Evolutionary conservation across 2,329 filamentous ascomycete species (phyloP).

Genomic region (Didymellaceae sp.): DNA sequence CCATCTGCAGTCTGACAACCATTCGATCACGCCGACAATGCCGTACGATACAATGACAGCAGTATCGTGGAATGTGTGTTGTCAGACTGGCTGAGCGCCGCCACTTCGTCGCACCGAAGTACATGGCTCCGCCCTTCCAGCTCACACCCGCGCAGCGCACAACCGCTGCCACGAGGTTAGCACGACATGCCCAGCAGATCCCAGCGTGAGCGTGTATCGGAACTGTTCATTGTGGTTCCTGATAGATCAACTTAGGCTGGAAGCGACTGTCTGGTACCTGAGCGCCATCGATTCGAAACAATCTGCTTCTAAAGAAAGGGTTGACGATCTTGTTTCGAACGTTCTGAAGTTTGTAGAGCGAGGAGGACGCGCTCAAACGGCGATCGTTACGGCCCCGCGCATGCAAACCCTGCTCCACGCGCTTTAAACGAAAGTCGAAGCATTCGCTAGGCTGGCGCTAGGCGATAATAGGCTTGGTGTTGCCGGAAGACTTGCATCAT

Average conservation of each 20-base stretch:
- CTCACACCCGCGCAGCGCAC: background rate
- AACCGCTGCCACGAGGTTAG: background rate
- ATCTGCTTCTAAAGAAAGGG: conserved; percentile 28
- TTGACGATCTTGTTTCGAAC: conserved; percentile 25
- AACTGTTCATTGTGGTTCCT: background rate
- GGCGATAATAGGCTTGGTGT: background rate
- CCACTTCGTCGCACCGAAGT: too few species aligned
- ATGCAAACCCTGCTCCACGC: conserved; percentile 6
- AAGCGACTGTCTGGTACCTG: conserved; percentile 6
- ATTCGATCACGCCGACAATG: conserved; percentile 20
- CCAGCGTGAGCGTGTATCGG: background rate
- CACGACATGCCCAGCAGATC: conserved; percentile 1
- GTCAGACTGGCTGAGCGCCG: too few species aligned
- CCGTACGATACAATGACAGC: conserved; percentile 1
- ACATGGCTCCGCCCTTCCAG: too few species aligned
- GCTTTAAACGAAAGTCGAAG: conserved; percentile 7
- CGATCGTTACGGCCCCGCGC: conserved; percentile 19
- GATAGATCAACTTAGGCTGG: conserved; percentile 4
- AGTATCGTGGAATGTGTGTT: conserved; percentile 6
- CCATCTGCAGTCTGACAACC: conserved; percentile 23
- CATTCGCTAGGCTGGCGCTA: conserved; percentile 2
- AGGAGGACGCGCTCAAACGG: conserved; percentile 19
- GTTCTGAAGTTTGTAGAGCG: conserved; percentile 17
- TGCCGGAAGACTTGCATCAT: background rate
- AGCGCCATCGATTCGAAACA: conserved; percentile 23